Conservation (phyloP, 257 asterid genomes). For the Leonotis leonurus region DNA sequence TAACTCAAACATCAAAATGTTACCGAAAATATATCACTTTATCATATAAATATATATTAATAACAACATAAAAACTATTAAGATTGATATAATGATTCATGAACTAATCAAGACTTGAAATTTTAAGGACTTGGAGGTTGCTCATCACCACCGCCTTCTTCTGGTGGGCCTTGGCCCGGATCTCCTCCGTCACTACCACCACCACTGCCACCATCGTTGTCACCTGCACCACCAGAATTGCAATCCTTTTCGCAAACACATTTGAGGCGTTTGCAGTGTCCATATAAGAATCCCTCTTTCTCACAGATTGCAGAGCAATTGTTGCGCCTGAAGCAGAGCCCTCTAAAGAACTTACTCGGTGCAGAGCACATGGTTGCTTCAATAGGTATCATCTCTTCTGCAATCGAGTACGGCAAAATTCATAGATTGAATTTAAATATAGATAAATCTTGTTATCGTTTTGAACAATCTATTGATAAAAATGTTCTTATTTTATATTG, state of each 20-base stretch:
- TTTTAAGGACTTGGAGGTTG: too few relatives aligned
- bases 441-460: too few relatives aligned
- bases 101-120: too few relatives aligned
- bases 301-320: background rate
- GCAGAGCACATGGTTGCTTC: background rate
- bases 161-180: background rate
- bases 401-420: too few relatives aligned
- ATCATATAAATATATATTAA: too few relatives aligned
- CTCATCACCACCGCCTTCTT: background rate
- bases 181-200: background rate
- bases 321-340: background rate
- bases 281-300: background rate
- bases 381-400: conserved; percentile 4
- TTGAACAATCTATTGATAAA: too few relatives aligned
- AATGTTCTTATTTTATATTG: too few relatives aligned
- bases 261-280: background rate
- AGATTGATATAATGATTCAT: too few relatives aligned
- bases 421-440: too few relatives aligned
- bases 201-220: background rate
- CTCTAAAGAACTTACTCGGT: background rate
- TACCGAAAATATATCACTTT: too few relatives aligned
- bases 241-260: conserved; percentile 1
- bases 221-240: background rate
- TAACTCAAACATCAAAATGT: too few relatives aligned
- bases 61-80: too few relatives aligned